Evolutionary conservation across 2,329 filamentous ascomycete species (phyloP), one percentile per base, ranked within the genome.

Genomic region (Calonectria crousiana): DNA sequence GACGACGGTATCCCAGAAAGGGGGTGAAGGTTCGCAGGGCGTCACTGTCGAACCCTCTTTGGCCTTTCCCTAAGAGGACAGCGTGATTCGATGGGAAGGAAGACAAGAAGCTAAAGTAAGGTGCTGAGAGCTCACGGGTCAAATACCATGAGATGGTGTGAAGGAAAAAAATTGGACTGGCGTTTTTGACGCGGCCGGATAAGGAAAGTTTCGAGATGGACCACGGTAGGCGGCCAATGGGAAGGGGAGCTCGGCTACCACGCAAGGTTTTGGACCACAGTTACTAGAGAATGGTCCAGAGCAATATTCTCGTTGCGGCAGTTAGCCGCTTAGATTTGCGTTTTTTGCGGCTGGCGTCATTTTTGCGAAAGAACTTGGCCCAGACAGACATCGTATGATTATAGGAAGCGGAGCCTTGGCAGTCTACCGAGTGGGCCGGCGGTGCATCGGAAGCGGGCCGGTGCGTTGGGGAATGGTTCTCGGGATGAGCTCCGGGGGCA

Each of bases 371-470:
- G 47, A 72, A 56, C 51, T 36, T 72, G 69, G 49, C 69, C 56
- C 64, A 64, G 47, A 52, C 18, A 62, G 51, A 49, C 65, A 81
- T 80, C 79, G 79, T 80, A 80, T 78, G 79, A 80, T 80, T 69
- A 62, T 62, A 58, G 69, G 26, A 47, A 66, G 69, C 74, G 71
- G 69, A 53, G 66, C 56, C 70, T 76, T 80, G 76, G 77, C 68
- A 62, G 74, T 78, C 67, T 58, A 58, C 72, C 73, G 75, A 70
- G 79, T 80, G 79, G 79, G 67, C 72, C 76, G 75, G 67, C 26
- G 77, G 74, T 72, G 66, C 79, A 80, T 75, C 77, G 72, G 79
- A 79, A 80, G 76, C 79, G 79, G 78, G 73, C 79, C 77, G 79
- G 67, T 73, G 71, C 56, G 76, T 69, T 44, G 71, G 62, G 56